Conservation (phyloP, 345 rosid genomes). For the Lumnitzera littorea region DNA sequence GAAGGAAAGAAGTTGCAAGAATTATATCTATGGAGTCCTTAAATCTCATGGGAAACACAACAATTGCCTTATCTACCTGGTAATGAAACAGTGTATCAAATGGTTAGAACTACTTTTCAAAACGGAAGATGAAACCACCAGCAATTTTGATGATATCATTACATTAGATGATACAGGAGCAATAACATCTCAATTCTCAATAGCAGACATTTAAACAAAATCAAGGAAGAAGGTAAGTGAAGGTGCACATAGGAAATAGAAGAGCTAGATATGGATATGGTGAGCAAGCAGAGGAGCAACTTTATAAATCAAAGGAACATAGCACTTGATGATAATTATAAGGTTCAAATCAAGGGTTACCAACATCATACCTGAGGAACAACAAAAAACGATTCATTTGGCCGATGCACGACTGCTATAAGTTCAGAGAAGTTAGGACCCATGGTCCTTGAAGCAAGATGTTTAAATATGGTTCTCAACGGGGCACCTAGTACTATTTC, state of each 20-base stretch:
- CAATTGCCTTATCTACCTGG: constrained; percentile 83
- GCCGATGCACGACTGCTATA: constrained; percentile 88
- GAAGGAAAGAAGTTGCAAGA: constrained; percentile 85
- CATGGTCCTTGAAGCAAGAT: constrained; percentile 67
- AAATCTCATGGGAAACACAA: constrained; percentile 93
- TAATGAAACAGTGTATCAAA: constrained; percentile 5
- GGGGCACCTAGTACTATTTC: constrained; percentile 94
- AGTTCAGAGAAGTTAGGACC: constrained; percentile 46
- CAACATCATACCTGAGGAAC: constrained; percentile 53
- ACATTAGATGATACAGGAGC: no score
- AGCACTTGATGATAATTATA: background rate
- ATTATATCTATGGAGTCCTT: constrained; percentile 70
- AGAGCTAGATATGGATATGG: background rate
- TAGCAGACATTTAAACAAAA: no score
- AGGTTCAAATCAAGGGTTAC: background rate
- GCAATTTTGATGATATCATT: background rate
- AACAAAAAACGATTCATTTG: constrained; percentile 85
- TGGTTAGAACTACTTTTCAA: background rate
- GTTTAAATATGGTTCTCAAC: constrained; percentile 55
- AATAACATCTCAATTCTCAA: no score
- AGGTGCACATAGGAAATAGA: no score
- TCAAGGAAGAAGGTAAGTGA: no score
- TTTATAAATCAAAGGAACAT: background rate
- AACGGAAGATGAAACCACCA: background rate
- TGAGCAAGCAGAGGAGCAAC: background rate